Evolutionary conservation across 495 filamentous ascomycete genomes (phyloP).

Genomic region (Penicillium paxilli): DNA sequence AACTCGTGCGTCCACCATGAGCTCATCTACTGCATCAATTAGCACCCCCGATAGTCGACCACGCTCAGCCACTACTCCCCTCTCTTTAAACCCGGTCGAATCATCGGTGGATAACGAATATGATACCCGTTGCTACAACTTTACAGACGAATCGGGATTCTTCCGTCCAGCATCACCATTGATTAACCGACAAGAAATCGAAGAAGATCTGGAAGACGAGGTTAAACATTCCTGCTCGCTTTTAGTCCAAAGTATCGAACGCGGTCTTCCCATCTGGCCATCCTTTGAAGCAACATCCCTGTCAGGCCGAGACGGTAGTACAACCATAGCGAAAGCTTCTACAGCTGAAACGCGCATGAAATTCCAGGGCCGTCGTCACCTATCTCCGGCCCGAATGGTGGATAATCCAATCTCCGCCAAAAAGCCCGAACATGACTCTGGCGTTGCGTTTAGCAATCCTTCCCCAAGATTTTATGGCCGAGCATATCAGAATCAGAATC

Average conservation of each 20-base stretch:
- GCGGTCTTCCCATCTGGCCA: constrained; percentile 22
- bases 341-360: not conserved
- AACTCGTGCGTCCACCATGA: constrained; percentile 12
- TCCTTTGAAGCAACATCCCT: constrained; percentile 2
- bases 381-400: not conserved
- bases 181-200: constrained; percentile 19
- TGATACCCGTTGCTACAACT: constrained; percentile 13
- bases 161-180: constrained; percentile 22
- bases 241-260: constrained; percentile 25
- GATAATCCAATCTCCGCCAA: not conserved
- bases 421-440: constrained; percentile 5
- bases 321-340: not conserved
- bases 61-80: constrained; percentile 21
- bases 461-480: constrained; percentile 1
- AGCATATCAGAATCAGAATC: not conserved
- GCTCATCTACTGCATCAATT: not conserved
- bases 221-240: constrained; percentile 24
- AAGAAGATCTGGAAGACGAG: constrained; percentile 23
- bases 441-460: constrained; percentile 7
- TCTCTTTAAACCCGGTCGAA: constrained; percentile 9
- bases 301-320: not conserved
- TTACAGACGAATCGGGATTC: constrained; percentile 25
- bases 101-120: constrained; percentile 8
- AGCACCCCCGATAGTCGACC: constrained; percentile 16
- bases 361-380: not conserved